Evolutionary conservation across 768 basidiomycete species (phyloP).

Genomic region (Tricholoma bakamatsutake): DNA sequence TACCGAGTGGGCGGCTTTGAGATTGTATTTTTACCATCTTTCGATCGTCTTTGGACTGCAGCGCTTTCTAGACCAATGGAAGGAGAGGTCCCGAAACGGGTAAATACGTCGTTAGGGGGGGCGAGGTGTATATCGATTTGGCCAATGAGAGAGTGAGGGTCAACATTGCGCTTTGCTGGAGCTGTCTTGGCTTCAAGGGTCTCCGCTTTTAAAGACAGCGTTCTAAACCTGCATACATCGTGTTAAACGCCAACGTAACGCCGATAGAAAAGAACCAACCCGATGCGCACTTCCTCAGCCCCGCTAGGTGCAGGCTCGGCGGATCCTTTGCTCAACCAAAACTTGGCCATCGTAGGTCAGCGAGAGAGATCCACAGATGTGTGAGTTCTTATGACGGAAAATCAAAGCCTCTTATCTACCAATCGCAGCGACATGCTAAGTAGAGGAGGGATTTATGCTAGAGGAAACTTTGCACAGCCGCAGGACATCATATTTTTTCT

Average conservation of each 20-base stretch:
- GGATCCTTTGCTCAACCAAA: background rate
- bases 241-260: background rate
- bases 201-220: background rate
- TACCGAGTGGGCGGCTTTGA: background rate
- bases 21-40: background rate
- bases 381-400: background rate
- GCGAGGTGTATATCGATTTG: background rate
- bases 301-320: background rate
- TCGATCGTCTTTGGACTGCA: background rate
- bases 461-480: background rate
- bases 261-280: background rate
- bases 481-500: background rate
- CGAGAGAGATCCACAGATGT: background rate
- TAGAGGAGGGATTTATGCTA: background rate
- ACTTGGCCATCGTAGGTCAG: background rate
- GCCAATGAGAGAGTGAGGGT: background rate
- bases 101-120: background rate
- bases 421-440: background rate
- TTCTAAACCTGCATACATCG: background rate
- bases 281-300: background rate
- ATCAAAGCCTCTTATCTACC: background rate
- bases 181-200: background rate
- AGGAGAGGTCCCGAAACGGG: background rate
- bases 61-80: background rate
- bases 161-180: background rate